These are phyloP conservation scores for Exophiala viscosa DNA, from an alignment of 2,329 filamentous ascomycete species.

Conservation along the genomic window DNA sequence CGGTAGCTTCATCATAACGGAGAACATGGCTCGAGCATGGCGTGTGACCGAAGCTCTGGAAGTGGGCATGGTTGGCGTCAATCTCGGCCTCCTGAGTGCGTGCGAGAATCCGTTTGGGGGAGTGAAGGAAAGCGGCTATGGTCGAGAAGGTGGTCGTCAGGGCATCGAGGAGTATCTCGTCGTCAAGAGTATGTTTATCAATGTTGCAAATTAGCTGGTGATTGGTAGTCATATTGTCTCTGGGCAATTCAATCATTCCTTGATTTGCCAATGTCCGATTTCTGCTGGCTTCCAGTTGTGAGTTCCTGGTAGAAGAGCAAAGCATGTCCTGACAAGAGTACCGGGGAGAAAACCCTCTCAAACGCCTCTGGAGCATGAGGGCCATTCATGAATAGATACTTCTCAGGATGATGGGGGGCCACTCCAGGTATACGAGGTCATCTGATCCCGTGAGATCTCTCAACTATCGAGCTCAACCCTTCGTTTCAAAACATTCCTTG, in stretches of 20 bases:
- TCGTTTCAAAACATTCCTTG: slow-evolving; percentile 44
- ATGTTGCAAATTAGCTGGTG: slow-evolving; percentile 15
- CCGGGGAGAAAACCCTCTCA: slow-evolving; percentile 10
- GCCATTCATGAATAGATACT: slow-evolving; percentile 5
- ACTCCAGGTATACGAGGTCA: too few relatives aligned
- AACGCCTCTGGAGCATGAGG: slow-evolving; percentile 4
- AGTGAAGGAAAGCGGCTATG: slow-evolving; percentile 44
- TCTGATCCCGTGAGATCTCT: not conserved
- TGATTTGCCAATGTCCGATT: not conserved
- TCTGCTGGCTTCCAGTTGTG: slow-evolving; percentile 2
- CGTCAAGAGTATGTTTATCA: slow-evolving; percentile 28
- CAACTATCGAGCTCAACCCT: slow-evolving; percentile 41
- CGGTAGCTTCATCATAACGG: slow-evolving; percentile 56
- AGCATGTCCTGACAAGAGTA: slow-evolving; percentile 13
- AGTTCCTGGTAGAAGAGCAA: slow-evolving; percentile 18
- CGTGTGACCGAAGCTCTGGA: slow-evolving; percentile 68
- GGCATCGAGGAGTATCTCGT: slow-evolving; percentile 39
- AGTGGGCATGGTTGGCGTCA: slow-evolving; percentile 76
- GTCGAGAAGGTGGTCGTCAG: slow-evolving; percentile 48
- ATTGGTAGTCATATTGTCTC: not conserved
- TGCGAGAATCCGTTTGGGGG: slow-evolving; percentile 29
- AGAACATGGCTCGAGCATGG: slow-evolving; percentile 50
- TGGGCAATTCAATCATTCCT: slow-evolving; percentile 1
- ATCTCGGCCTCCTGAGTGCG: slow-evolving; percentile 38
- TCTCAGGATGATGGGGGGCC: too few relatives aligned